Evolutionary conservation across 176 grass and related monocot genomes (phyloP), one percentile per base, ranked within the genome.

Genomic region (Saccharum officinarum): DNA sequence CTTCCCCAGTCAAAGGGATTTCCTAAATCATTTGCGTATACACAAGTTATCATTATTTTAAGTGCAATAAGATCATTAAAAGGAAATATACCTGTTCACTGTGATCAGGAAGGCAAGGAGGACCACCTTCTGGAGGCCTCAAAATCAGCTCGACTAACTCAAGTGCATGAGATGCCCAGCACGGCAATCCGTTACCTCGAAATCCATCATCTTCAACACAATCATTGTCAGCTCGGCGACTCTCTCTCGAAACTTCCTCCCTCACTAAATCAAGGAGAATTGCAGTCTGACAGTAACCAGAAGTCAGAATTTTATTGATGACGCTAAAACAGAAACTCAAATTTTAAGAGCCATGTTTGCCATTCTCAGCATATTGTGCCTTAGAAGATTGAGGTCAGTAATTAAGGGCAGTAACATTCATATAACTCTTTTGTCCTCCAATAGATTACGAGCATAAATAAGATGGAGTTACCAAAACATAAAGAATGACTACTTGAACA

Each of bases 221-320:
- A 67, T 74, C 80, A 28, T 79, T 69, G 31, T 69, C 69, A 55
- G 69, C 80, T 76, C 45, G 83, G 83, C 66, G 71, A 25, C 55
- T 83, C 82, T 90, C 90, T 69, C 18, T 73, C 22, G 60, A 66
- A 86, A 95, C 83, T 83, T 92, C 87, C 5, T 81, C 87, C 73
- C 80, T 98, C 79, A 95, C 91, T 52, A 92, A 71, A 87, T 98
- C 95, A 42, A 98, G 65, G 70, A 98, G 91, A 94, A 98, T 89
- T 80, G 92, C 91, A 83, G 83, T 93, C 95, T 98, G 65, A 86
- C 52, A 88, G 37, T 13, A 40, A 78, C 49, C 80, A 85, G n/a
- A 71, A 68, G 42, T 63, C 38, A 86, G 37, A 78, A 80, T 85
- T 82, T 34, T 74, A 50, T 74, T 74, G 17, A 67, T 47, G 20